Evolutionary conservation across 2,329 filamentous ascomycete species (phyloP).

Genomic region (Coniella lustricola): DNA sequence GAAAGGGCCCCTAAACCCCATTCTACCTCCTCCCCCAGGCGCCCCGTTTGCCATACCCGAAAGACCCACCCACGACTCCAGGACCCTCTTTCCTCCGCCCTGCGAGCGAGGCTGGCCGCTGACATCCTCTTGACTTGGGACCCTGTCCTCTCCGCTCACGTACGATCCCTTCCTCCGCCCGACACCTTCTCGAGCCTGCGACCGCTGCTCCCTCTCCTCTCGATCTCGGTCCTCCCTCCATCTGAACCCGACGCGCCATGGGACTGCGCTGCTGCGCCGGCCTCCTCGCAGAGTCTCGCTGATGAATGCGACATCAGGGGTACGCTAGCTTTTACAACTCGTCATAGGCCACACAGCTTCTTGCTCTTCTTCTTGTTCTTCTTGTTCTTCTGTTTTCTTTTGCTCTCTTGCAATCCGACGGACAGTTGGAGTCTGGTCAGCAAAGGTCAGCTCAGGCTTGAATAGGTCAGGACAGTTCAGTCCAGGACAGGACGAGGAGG

Average conservation of each 20-base stretch:
- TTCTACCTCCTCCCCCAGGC: constrained; percentile 10
- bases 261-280: constrained; percentile 30
- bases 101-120: constrained; percentile 18
- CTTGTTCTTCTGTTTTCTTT: not conserved
- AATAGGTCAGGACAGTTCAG: not conserved
- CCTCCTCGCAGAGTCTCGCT: constrained; percentile 43
- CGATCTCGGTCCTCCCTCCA: constrained; percentile 1
- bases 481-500: not conserved
- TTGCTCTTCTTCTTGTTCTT: not conserved
- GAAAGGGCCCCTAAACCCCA: constrained; percentile 8
- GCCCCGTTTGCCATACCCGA: constrained; percentile 12
- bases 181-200: constrained; percentile 30
- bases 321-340: constrained; percentile 7
- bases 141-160: constrained; percentile 45
- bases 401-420: too few species aligned
- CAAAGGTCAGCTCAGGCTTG: not conserved
- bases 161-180: constrained; percentile 49
- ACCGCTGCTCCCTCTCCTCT: constrained; percentile 16
- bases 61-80: constrained; percentile 8
- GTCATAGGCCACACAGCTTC: not conserved
- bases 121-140: constrained; percentile 30
- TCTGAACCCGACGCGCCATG: constrained; percentile 9
- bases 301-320: constrained; percentile 28
- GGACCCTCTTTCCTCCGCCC: constrained; percentile 9
- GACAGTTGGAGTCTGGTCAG: not conserved